Evolutionary conservation across 495 filamentous ascomycete genomes (phyloP).

Genomic region (Haplographium delicatum): DNA sequence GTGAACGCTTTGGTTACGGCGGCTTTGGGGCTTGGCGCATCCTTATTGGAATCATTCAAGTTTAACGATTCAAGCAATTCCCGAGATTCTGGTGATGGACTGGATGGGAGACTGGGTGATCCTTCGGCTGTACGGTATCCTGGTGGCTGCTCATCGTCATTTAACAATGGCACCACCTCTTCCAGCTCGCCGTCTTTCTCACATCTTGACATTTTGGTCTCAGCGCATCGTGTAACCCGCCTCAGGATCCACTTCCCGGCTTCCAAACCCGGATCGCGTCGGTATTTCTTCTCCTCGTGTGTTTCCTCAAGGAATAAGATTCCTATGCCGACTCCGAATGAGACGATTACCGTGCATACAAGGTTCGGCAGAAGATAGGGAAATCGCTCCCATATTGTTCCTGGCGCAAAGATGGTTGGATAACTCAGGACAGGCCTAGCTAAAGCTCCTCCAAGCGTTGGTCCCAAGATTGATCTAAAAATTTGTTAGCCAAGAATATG

Average conservation of each 20-base stretch:
- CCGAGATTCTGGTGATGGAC: constrained; percentile 20
- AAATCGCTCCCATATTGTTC: constrained; percentile 73
- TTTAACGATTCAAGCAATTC: constrained; percentile 17
- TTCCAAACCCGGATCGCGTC: constrained; percentile 70
- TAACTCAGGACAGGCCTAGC: constrained; percentile 81
- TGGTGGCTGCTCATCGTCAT: constrained; percentile 29
- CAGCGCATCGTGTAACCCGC: constrained; percentile 15
- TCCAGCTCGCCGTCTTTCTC: constrained; percentile 30
- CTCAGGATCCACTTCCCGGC: constrained; percentile 67
- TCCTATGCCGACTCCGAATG: constrained; percentile 74
- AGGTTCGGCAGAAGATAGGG: constrained; percentile 94
- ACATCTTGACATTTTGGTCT: constrained; percentile 12
- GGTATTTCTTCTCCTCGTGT: constrained; percentile 74
- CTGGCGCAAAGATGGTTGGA: constrained; percentile 66
- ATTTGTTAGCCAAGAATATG: constrained; percentile 1
- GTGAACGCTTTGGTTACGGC: constrained; percentile 59
- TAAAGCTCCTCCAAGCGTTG: constrained; percentile 82
- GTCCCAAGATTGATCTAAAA: constrained; percentile 71
- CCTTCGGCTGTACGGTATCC: constrained; percentile 56
- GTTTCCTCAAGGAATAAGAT: constrained; percentile 94
- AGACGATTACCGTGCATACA: constrained; percentile 75
- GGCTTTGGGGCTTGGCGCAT: constrained; percentile 14
- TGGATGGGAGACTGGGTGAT: constrained; percentile 46
- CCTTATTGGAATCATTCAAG: constrained; percentile 12
- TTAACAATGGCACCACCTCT: constrained; percentile 41